Evolutionary conservation across 805 yeast genomes (phyloP).

Genomic region (Barnettozyma sucrosica): DNA sequence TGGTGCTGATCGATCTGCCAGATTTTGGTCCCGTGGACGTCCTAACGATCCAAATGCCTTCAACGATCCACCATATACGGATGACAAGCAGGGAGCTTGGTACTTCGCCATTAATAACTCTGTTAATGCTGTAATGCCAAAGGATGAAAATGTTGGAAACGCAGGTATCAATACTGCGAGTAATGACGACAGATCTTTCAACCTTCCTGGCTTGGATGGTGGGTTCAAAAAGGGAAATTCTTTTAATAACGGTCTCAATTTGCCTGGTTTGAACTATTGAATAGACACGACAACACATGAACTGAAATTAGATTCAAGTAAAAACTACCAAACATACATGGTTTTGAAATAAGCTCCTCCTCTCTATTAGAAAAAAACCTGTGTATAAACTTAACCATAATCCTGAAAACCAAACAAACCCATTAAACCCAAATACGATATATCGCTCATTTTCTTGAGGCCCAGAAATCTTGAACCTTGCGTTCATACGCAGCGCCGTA

Average conservation of each 20-base stretch:
- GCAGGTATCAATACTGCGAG: not conserved
- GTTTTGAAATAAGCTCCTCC: not conserved
- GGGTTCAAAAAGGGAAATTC: slow-evolving; percentile 4
- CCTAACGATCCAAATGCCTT: slow-evolving; percentile 84
- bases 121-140: slow-evolving; percentile 30
- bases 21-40: slow-evolving; percentile 92
- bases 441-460: not conserved
- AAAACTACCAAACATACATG: not conserved
- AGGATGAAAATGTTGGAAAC: slow-evolving; percentile 26
- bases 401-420: not conserved
- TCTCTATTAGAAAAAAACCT: not conserved
- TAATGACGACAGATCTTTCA: slow-evolving; percentile 8
- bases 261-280: slow-evolving; percentile 16
- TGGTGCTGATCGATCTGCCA: slow-evolving; percentile 85
- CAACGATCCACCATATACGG: slow-evolving; percentile 75
- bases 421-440: not conserved
- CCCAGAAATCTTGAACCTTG: slow-evolving; percentile 25
- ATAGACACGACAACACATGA: not conserved
- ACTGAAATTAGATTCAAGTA: not conserved
- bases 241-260: slow-evolving; percentile 9
- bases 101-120: slow-evolving; percentile 37
- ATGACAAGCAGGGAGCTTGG: slow-evolving; percentile 56
- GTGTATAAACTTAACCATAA: not conserved
- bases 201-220: slow-evolving; percentile 18
- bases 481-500: slow-evolving; percentile 29